Evolutionary conservation across 140 eudicot species (phyloP).

Genomic region (Oenanthe javanica): DNA sequence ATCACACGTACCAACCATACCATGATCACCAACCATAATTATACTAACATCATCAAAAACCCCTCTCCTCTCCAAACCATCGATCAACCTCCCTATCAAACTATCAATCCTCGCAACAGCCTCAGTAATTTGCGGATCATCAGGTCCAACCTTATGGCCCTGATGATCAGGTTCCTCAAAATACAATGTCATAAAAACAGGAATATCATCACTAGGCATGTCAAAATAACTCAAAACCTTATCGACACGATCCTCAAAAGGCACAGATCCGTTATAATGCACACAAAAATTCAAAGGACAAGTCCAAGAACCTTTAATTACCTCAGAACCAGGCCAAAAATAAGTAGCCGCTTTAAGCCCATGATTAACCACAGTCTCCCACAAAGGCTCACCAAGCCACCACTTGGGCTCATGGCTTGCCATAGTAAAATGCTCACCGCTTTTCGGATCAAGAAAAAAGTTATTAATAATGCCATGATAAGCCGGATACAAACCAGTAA

Average conservation of each 20-base stretch:
- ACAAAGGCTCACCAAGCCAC: constrained; percentile 15
- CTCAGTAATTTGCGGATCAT: constrained; percentile 5
- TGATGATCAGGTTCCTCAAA: constrained; percentile 13
- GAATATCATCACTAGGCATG: constrained; percentile 1
- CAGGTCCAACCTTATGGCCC: constrained; percentile 14
- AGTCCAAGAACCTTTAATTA: constrained; percentile 12
- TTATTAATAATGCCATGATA: constrained; percentile 6
- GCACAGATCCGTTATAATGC: constrained; percentile 3
- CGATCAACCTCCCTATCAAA: constrained; percentile 3
- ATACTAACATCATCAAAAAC: constrained; percentile 8
- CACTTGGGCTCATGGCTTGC: constrained; percentile 10
- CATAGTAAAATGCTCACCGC: background rate
- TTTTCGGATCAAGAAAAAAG: constrained; percentile 3
- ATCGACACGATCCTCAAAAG: constrained; percentile 14
- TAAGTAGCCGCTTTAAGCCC: constrained; percentile 12
- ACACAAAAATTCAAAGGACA: background rate
- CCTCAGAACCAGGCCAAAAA: constrained; percentile 16
- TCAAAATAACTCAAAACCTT: constrained; percentile 8
- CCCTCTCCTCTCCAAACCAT: constrained; percentile 11
- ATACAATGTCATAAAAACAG: constrained; percentile 8
- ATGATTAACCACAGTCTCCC: constrained; percentile 8
- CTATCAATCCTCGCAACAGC: constrained; percentile 10
- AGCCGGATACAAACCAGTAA: constrained; percentile 10
- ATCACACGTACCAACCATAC: constrained; percentile 12
- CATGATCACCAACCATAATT: constrained; percentile 14